Conservation (phyloP, 768 basidiomycete species). For the Leucocoprinus birnbaumii region DNA sequence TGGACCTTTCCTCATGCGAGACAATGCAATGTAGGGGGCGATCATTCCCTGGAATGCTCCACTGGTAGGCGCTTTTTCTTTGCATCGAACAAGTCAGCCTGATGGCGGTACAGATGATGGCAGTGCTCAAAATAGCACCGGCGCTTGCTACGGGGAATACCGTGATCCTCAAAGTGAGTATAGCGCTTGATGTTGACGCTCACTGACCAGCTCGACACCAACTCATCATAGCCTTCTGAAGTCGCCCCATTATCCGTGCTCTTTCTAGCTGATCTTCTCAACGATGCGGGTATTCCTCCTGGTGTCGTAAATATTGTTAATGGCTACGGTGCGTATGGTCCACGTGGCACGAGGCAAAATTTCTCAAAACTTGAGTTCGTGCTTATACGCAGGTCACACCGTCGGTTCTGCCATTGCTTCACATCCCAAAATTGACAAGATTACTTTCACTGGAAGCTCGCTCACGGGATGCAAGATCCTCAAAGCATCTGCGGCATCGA, state of each 20-base stretch:
- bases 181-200: too few relatives aligned
- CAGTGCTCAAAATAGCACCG: constrained; percentile 69
- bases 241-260: constrained; percentile 70
- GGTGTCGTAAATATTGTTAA: constrained; percentile 74
- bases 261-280: constrained; percentile 45
- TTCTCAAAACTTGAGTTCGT: too few relatives aligned
- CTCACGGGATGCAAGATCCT: constrained; percentile 75
- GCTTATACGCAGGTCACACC: constrained; percentile 29
- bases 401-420: constrained; percentile 66
- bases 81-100: not conserved
- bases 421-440: constrained; percentile 65
- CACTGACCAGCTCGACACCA: too few relatives aligned
- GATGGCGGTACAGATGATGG: constrained; percentile 41
- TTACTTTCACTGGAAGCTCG: constrained; percentile 81
- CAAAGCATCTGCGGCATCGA: constrained; percentile 75
- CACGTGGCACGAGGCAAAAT: too few relatives aligned
- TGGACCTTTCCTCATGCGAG: too few relatives aligned
- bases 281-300: constrained; percentile 72
- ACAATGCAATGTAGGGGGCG: constrained; percentile 25
- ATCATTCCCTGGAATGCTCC: constrained; percentile 70
- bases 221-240: constrained; percentile 56
- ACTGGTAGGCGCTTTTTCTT: constrained; percentile 11
- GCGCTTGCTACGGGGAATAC: constrained; percentile 77
- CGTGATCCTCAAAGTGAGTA: constrained; percentile 54
- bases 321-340: constrained; percentile 50